Conservation (phyloP, 2,329 filamentous ascomycete genomes). For the Talaromyces piceae region DNA sequence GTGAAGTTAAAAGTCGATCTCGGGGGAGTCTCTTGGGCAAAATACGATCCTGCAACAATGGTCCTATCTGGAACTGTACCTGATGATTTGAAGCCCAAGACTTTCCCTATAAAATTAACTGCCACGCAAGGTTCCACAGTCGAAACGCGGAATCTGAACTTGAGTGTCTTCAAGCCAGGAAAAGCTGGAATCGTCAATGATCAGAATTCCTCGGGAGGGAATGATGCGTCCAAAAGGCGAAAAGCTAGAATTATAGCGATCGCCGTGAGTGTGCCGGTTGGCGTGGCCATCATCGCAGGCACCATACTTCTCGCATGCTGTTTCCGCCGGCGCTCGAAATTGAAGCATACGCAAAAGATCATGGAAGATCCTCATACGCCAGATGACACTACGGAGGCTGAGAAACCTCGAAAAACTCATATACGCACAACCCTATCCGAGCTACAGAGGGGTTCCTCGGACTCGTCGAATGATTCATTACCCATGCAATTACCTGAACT, state of each 20-base stretch:
- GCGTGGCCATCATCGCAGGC: conserved; percentile 20
- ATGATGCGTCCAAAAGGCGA: conserved; percentile 16
- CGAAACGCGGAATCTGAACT: conserved; percentile 39
- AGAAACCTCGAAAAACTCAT: conserved; percentile 17
- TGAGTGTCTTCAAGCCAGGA: conserved; percentile 24
- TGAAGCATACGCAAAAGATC: conserved; percentile 16
- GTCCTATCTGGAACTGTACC: conserved; percentile 46
- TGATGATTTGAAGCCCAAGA: conserved; percentile 27
- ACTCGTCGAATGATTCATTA: conserved; percentile 17
- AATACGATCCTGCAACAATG: conserved; percentile 39
- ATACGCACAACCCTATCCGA: conserved; percentile 17
- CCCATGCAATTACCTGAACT: conserved; percentile 28
- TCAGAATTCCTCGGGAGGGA: conserved; percentile 14
- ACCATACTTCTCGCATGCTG: conserved; percentile 30
- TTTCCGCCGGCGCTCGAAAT: conserved; percentile 21
- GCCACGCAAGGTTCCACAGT: conserved; percentile 32
- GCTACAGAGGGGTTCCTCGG: conserved; percentile 18
- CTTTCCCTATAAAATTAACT: conserved; percentile 37
- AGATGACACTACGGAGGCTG: not conserved
- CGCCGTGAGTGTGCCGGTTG: conserved; percentile 29
- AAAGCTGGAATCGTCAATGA: conserved; percentile 15
- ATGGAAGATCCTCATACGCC: conserved; percentile 5
- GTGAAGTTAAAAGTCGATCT: conserved; percentile 40
- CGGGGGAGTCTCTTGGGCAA: conserved; percentile 42
- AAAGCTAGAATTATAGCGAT: conserved; percentile 33